Evolutionary conservation across 306 rosid species (phyloP), one percentile per base, ranked within the genome.

Genomic region (Fragaria vesca): DNA sequence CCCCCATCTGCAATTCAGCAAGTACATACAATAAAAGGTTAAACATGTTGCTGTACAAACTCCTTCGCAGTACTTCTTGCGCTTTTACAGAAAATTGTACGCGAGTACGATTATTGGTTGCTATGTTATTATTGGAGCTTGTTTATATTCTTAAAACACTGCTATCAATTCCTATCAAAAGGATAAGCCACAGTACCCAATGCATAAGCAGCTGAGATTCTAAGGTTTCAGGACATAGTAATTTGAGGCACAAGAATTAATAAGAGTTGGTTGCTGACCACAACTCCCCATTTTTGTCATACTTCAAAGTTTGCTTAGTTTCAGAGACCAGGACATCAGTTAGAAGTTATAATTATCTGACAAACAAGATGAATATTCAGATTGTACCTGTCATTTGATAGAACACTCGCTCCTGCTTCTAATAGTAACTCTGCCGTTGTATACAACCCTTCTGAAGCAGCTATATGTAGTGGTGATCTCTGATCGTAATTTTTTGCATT

Each of bases 371-470:
- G 26, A 38, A 17, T 7, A 76, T 26, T 63, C 61, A 52, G 73
- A 47, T 66, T 65, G 26, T 88, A 90, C 93, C 88, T 88, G 83
- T 90, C 96, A 68, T 87, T 90, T 17, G 85, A 83, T 36, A 80
- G 74, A 75, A 87, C 89, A 81, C 90, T 90, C 38, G 93, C 93
- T 82, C 91, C 93, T 58, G 90, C 93, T 63, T 84, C 69, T 75
- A 90, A 67, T 55, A 90, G 86, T 57, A 87, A 67, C 48, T 85
- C 87, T 69, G 80, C 89, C 57, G 81, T 81, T 65, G 71, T 32
- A 79, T 76, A 74, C 60, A 85, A 78, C 60, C 96, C 96, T 79
- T 91, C 90, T 34, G 93, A 72, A 63, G 96, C 88, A 68, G 90
- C 91, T 65, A 91, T 34, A 82, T 87, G 96, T 58, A 88, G 91